Conservation (phyloP, 2,329 filamentous ascomycete genomes). For the Herpotrichia juniperi region DNA sequence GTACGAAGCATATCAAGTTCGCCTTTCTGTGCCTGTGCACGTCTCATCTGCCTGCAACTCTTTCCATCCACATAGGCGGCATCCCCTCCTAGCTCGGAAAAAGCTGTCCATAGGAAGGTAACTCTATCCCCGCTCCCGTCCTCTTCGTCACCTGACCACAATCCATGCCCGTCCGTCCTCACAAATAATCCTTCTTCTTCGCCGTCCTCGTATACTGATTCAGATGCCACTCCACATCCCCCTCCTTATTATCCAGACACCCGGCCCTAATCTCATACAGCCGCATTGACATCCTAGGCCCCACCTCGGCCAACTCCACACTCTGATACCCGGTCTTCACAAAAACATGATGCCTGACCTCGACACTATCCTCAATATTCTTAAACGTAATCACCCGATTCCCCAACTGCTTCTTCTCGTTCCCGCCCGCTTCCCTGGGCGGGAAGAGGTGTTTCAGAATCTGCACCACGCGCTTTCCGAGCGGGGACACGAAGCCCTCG, state of each 20-base stretch:
- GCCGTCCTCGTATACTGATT: slow-evolving; percentile 94
- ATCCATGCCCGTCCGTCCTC: slow-evolving; percentile 36
- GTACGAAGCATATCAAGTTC: not conserved
- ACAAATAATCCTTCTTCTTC: slow-evolving; percentile 95
- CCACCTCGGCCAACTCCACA: slow-evolving; percentile 53
- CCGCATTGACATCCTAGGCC: slow-evolving; percentile 86
- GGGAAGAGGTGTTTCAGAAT: slow-evolving; percentile 95
- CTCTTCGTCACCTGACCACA: not conserved
- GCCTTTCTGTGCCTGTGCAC: too few relatives aligned
- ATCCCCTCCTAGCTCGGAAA: too few relatives aligned
- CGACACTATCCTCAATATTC: slow-evolving; percentile 86
- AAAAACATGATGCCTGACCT: slow-evolving; percentile 92
- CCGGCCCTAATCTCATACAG: slow-evolving; percentile 91
- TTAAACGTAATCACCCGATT: slow-evolving; percentile 84
- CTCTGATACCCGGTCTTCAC: slow-evolving; percentile 90
- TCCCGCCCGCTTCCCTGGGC: slow-evolving; percentile 74
- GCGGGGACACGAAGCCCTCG: slow-evolving; percentile 82
- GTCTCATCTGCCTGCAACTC: too few relatives aligned
- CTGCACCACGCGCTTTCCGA: slow-evolving; percentile 84
- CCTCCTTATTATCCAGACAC: slow-evolving; percentile 91
- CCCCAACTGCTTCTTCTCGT: slow-evolving; percentile 67
- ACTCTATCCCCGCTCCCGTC: not conserved
- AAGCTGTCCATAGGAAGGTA: too few relatives aligned
- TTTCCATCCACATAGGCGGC: too few relatives aligned
- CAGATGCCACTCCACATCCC: slow-evolving; percentile 95